Conservation (phyloP, 2,329 filamentous ascomycete genomes). For the Neonectria faginata region DNA sequence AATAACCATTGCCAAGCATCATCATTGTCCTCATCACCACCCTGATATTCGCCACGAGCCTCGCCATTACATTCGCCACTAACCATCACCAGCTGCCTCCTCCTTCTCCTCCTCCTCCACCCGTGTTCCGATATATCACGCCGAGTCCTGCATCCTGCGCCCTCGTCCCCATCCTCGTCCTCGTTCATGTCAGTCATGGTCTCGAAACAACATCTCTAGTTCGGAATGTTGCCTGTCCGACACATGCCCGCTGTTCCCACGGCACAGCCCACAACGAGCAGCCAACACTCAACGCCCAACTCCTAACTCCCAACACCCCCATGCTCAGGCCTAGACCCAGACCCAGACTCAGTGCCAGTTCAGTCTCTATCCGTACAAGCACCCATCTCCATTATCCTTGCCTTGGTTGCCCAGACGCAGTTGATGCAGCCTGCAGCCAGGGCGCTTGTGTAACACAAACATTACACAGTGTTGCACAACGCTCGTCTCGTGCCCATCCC, state of each 20-base stretch:
- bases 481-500: conserved; percentile 43
- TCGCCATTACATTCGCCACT: background rate
- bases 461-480: conserved; percentile 38
- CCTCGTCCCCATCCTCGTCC: conserved; percentile 1
- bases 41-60: no score
- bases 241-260: background rate
- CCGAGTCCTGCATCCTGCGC: background rate
- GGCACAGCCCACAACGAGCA: background rate
- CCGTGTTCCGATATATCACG: background rate
- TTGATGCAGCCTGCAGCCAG: conserved; percentile 31
- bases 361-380: conserved; percentile 22
- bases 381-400: conserved; percentile 14
- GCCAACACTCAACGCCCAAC: background rate
- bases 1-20: no score
- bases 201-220: conserved; percentile 4
- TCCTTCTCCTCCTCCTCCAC: background rate
- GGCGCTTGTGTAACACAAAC: conserved; percentile 43
- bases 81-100: background rate
- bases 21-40: background rate
- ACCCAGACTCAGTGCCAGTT: conserved; percentile 1
- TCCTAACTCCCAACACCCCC: background rate
- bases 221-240: background rate
- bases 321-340: background rate
- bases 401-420: conserved; percentile 16
- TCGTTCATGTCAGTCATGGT: background rate